A percentile compares a stretch with the other conserved stretches of the same genome.
phyloP scores from a whole-genome alignment of 352 stramenopile species.

The Blastocystis sp. region DNA sequence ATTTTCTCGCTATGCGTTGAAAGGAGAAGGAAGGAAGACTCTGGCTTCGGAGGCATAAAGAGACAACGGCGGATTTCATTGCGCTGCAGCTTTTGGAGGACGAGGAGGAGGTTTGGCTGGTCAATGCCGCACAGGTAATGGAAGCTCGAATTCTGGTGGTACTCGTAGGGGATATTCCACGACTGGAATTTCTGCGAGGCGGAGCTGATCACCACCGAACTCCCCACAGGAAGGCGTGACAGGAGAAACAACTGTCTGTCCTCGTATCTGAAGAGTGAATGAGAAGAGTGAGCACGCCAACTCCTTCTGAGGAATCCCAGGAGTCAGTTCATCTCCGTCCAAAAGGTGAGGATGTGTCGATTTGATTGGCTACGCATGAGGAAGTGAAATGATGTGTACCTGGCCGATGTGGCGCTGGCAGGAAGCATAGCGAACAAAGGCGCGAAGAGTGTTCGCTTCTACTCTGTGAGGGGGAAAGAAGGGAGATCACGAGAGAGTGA shows the following conservation, averaged over 20 bases:
- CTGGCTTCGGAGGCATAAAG: slow-evolving; percentile 50
- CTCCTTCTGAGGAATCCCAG: slow-evolving; percentile 59
- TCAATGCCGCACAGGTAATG: slow-evolving; percentile 67
- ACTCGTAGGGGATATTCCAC: slow-evolving; percentile 69
- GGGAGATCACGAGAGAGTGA: background rate
- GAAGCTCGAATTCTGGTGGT: slow-evolving; percentile 68
- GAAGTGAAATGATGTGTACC: background rate
- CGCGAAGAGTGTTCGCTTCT: background rate
- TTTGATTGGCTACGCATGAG: slow-evolving; percentile 3
- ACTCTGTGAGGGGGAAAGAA: background rate
- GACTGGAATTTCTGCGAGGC: slow-evolving; percentile 62
- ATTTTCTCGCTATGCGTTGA: slow-evolving; percentile 25
- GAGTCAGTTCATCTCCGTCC: slow-evolving; percentile 61
- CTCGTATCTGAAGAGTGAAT: slow-evolving; percentile 39
- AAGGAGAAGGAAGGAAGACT: background rate
- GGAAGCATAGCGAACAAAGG: background rate
- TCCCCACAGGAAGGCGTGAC: slow-evolving; percentile 52
- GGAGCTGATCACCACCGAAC: slow-evolving; percentile 40
- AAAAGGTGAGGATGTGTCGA: slow-evolving; percentile 55
- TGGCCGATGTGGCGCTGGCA: background rate
- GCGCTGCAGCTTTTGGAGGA: slow-evolving; percentile 62
- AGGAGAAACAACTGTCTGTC: slow-evolving; percentile 60
- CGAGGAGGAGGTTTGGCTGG: slow-evolving; percentile 49
- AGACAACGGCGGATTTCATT: slow-evolving; percentile 63
- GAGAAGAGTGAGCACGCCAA: background rate